Base-by-base conservation (phyloP, 2,329 filamentous ascomycete species). In the Cytospora piceae region DNA sequence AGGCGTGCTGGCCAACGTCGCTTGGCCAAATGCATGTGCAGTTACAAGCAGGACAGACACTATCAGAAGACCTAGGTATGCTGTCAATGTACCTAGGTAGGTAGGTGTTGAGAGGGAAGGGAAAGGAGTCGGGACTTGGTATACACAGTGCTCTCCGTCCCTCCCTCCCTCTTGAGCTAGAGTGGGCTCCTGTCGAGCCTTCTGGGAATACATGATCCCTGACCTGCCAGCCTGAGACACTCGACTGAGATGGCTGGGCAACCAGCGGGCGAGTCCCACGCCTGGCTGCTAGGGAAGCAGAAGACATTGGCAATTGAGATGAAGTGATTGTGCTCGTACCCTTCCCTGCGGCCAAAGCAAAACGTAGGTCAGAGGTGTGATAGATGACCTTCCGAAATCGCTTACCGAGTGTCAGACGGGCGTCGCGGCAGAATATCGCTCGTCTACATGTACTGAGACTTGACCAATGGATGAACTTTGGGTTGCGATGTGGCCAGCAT, bases 1-100 rank as follows among this genome's bases (percentile, higher is more conserved):
- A 8, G 29, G 31, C 7, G 22, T 34, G 37, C 29, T 27, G 22
- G n/a, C 58, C 58, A 42, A 12, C 24, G 49, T 31, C 29, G 31
- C 52, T 34, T 54, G 55, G 27, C 60, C 37, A 34, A 56, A 46
- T 62, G 60, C 53, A 57, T 57, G 60, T 56, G 37, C 53, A 63
- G 29, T 46, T 32, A 29, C 34, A 34, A 17, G 20, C 24, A 46
- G 34, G 8, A 17, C n/a, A 24, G n/a, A 24, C 42, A 42, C 42
- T n/a, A n/a, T 46, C 20, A 46, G 12, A 37, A 46, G 32, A 62
- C 12, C 24, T 61, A n/a, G 4, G 14, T 46, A 27, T 62, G 51
- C 60, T 51, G 27, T 62, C 52, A 57, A 52, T 29, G 27, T 39
- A 31, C 39, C 39, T 42, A 17, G 4, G 7, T 34, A 17, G 4